phyloP scores from a whole-genome alignment of 768 basidiomycete genomes.

The Mycena metata region DNA sequence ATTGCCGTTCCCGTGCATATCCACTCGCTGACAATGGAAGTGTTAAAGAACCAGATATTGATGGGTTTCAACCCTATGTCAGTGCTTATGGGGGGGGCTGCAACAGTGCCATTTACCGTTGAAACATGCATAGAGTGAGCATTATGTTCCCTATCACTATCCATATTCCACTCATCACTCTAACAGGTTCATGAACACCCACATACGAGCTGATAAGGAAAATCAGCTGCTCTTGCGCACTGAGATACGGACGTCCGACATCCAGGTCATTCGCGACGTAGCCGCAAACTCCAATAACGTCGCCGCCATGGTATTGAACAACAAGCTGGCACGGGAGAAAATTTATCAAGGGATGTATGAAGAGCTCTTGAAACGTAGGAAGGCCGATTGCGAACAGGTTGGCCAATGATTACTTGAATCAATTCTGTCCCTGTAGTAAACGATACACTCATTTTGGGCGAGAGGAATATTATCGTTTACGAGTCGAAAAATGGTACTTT shows the following conservation, averaged over 20 bases:
- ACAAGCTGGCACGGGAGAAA: constrained; percentile 10
- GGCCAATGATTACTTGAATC: constrained; percentile 16
- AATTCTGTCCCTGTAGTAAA: constrained; percentile 7
- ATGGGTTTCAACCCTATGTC: constrained; percentile 2
- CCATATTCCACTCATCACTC: background rate
- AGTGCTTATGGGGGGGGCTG: background rate
- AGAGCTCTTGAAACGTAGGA: constrained; percentile 13
- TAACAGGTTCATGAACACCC: constrained; percentile 16
- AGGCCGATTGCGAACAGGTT: constrained; percentile 12
- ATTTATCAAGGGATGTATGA: constrained; percentile 9
- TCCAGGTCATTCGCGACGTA: constrained; percentile 3
- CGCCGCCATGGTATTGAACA: background rate
- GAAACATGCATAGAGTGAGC: constrained; percentile 10
- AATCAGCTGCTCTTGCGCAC: constrained; percentile 13
- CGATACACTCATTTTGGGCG: constrained; percentile 1
- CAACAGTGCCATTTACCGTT: background rate
- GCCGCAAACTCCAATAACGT: background rate
- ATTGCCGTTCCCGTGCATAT: constrained; percentile 10
- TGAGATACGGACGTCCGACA: background rate
- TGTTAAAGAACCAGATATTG: background rate
- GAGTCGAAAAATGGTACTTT: no score
- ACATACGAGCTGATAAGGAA: constrained; percentile 9
- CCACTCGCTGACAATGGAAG: background rate
- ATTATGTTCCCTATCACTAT: background rate
- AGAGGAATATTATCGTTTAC: constrained; percentile 13